Conservation (phyloP, 768 basidiomycete genomes). For the Suillus sp. region DNA sequence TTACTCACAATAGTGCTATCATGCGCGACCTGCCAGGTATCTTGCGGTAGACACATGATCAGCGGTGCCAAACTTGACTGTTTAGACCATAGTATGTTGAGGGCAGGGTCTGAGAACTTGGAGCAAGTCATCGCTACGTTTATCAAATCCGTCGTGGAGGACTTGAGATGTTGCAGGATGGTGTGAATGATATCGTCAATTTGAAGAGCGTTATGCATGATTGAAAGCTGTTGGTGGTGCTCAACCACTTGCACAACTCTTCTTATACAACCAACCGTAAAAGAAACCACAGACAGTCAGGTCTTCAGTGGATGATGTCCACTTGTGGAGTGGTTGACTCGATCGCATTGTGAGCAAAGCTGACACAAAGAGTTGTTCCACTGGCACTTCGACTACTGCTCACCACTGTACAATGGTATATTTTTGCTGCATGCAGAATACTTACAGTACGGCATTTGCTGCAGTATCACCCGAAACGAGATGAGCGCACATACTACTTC, state of each 20-base stretch:
- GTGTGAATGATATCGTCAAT: background rate
- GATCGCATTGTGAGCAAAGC: background rate
- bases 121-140: background rate
- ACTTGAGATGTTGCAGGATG: background rate
- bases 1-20: background rate
- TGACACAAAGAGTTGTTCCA: background rate
- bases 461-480: background rate
- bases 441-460: background rate
- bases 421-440: background rate
- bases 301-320: background rate
- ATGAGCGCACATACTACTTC: background rate
- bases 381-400: background rate
- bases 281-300: background rate
- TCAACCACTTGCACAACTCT: background rate
- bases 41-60: background rate
- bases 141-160: background rate
- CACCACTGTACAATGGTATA: background rate
- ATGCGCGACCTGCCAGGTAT: background rate
- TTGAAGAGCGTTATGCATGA: constrained; percentile 3
- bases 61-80: background rate
- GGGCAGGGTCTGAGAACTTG: background rate
- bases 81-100: background rate
- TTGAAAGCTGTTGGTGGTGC: too few relatives aligned
- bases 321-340: background rate
- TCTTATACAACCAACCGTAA: background rate